phyloP scores from a whole-genome alignment of 192 early-diverging fungal genomes.

The Lunasporangiospora selenospora region DNA sequence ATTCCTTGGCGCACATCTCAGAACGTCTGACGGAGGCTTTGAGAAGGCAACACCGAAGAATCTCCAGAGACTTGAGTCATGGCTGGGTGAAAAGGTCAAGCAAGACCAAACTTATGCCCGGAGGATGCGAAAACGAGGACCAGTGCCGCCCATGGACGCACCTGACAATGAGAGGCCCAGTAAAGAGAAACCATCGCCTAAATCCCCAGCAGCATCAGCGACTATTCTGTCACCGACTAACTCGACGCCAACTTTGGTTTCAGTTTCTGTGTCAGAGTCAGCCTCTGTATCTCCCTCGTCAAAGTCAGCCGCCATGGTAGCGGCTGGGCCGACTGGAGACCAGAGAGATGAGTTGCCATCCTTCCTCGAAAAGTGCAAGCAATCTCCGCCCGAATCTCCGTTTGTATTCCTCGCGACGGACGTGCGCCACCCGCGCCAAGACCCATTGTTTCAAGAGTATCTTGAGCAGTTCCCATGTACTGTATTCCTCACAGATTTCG shows the following conservation, averaged over 20 bases:
- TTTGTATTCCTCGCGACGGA: constrained; percentile 59
- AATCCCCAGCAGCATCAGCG: no score
- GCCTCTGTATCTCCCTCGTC: no score
- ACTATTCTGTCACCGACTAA: no score
- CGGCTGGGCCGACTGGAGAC: neutral
- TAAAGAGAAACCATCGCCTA: no score
- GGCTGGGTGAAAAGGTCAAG: constrained; percentile 35
- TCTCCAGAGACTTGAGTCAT: constrained; percentile 25
- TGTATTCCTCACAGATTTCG: constrained; percentile 46
- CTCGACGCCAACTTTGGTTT: no score
- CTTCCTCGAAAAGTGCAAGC: constrained; percentile 22
- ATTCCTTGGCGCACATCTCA: constrained; percentile 48
- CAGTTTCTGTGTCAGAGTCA: no score
- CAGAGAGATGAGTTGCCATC: neutral
- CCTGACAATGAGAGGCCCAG: no score
- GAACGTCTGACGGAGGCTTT: constrained; percentile 52
- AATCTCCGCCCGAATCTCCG: constrained; percentile 23
- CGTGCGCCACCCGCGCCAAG: constrained; percentile 36
- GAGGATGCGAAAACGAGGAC: no score
- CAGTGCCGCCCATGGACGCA: no score
- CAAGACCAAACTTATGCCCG: constrained; percentile 11
- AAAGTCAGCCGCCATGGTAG: neutral
- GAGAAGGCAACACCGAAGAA: constrained; percentile 18
- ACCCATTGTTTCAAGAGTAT: constrained; percentile 19
- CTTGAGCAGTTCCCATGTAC: constrained; percentile 49